Base-by-base conservation (phyloP, 345 rosid genomes). In the Draba incana region DNA sequence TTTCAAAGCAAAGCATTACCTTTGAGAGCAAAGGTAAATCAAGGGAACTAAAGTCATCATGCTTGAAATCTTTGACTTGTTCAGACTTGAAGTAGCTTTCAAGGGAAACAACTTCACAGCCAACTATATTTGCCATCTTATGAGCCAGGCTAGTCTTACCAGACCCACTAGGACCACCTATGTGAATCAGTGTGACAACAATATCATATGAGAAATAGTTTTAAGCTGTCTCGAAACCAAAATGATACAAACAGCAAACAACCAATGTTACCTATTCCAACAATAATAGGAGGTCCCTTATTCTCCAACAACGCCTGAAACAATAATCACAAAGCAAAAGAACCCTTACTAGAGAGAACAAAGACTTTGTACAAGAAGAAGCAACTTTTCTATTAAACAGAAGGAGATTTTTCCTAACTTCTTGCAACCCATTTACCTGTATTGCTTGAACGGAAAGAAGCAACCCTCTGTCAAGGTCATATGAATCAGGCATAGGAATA, bases 161-260 rank as follows among this genome's bases (percentile, higher is more conserved):
- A 51, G 98, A 92, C 68, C 99, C 99, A 84, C 99, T 94, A 28
- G 99, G 99, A 76, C 99, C 99, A 74, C 99, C 99, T 94, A 81
- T 78, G 74, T 51, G 63, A 67, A 75, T 11, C 59, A 56, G 64
- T 13, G 52, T 61, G 64, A 61, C 14, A 50, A 61, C 14, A 50
- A 56, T 35, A 49, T 8, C 16, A 13, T 13, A 24, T 37, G 44
- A 24, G 42, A 55, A 8, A 33, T 41, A 48, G 28, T 3, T 47
- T 14, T 55, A 6, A 33, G 43, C 35, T 46, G 24, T 47, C 39
- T 59, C 31, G 47, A 41, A 59, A 33, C 41, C 31, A 23, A 53
- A 58, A 31, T 2, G 23, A 13, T 11, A 62, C 4, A 63, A 63
- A 48, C 43, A 49, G 25, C 10, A 9, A 62, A 63, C 56, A 62